Conservation (phyloP, 129 eudicot species). For the Silybum marianum region DNA sequence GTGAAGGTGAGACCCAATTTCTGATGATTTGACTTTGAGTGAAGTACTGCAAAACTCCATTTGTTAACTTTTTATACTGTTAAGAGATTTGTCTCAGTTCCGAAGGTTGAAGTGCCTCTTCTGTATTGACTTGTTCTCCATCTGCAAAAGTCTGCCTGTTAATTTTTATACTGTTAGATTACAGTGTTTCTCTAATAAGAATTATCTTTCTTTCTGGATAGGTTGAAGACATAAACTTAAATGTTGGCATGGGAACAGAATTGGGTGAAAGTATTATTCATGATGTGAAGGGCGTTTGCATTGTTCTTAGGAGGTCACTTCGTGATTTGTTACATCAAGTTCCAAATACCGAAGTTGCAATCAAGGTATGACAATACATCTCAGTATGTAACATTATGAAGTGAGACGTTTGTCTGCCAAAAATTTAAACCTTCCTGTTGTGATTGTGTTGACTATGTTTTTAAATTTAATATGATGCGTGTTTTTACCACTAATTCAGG, state of each 20-base stretch:
- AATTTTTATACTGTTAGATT: not conserved
- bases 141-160: constrained; percentile 10
- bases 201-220: constrained; percentile 27
- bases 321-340: constrained; percentile 90
- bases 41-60: not conserved
- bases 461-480: constrained; percentile 6
- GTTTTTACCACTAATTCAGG: constrained; percentile 48
- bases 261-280: constrained; percentile 91
- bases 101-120: constrained; percentile 1
- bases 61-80: not conserved
- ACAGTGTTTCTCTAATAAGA: constrained; percentile 9
- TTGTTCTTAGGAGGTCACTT: constrained; percentile 77
- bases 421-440: not conserved
- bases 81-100: not conserved
- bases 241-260: constrained; percentile 75
- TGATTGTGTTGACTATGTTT: not conserved
- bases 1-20: constrained; percentile 52
- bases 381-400: not conserved
- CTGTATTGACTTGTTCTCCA: constrained; percentile 9
- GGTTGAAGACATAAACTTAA: constrained; percentile 95
- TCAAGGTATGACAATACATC: constrained; percentile 50
- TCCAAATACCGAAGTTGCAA: constrained; percentile 71
- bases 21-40: constrained; percentile 14
- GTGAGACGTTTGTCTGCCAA: not conserved
- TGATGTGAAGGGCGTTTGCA: constrained; percentile 82